Conservation (phyloP, 129 eudicot species). For the Cynara cardunculus region DNA sequence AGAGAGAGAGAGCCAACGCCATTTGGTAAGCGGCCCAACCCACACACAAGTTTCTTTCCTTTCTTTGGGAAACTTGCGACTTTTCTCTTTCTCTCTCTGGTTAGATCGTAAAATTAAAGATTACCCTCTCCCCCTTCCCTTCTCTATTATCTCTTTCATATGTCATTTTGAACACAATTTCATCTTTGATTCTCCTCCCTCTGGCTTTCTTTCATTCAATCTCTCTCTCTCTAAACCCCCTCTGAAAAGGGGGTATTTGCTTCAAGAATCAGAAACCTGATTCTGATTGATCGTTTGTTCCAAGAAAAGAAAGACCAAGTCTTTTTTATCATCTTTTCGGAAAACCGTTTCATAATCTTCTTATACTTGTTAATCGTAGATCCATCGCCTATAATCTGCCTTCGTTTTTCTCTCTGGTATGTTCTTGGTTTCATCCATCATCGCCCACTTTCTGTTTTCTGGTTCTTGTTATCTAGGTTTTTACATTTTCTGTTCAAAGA, state of each 20-base stretch:
- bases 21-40: conserved; percentile 1
- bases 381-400: conserved; percentile 13
- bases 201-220: neutral
- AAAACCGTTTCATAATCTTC: conserved; percentile 9
- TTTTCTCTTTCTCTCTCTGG: neutral
- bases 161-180: conserved; percentile 5
- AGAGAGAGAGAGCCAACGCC: neutral
- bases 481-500: neutral
- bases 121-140: neutral
- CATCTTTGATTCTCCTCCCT: conserved; percentile 28
- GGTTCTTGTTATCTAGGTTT: conserved; percentile 17
- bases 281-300: conserved; percentile 5
- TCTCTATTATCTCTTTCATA: neutral
- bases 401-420: conserved; percentile 11
- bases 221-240: conserved; percentile 7
- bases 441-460: neutral
- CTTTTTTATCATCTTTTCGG: neutral
- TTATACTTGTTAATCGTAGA: conserved; percentile 6
- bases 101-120: neutral
- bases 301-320: neutral
- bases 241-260: neutral
- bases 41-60: neutral
- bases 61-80: neutral
- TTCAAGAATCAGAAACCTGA: conserved; percentile 18
- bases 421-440: conserved; percentile 6